These are phyloP conservation scores for Coemansia pectinata DNA, from an alignment of 192 early-diverging fungal genomes.

Conservation along the genomic window DNA sequence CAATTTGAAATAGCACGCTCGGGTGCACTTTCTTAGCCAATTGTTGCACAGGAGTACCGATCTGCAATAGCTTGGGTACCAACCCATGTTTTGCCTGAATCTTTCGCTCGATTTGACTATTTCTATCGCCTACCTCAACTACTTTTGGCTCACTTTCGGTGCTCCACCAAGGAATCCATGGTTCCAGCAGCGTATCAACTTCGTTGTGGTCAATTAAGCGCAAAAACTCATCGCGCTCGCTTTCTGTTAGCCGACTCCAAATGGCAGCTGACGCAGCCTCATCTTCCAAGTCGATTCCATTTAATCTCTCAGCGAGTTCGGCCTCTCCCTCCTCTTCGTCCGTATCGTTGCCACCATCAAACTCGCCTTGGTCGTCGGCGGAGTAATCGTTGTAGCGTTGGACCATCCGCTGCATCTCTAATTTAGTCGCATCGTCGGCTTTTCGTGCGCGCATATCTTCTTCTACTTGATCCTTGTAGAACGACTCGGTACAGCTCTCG, in stretches of 20 bases:
- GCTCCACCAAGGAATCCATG: constrained; percentile 51
- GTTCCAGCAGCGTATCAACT: constrained; percentile 13
- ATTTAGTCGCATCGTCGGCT: constrained; percentile 39
- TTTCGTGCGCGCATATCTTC: constrained; percentile 30
- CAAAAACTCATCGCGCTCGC: constrained; percentile 29
- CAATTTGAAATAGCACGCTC: constrained; percentile 46
- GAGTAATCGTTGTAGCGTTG: constrained; percentile 32
- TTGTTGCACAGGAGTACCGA: constrained; percentile 31
- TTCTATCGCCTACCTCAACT: constrained; percentile 7
- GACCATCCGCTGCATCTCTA: constrained; percentile 36
- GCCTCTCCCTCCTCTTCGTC: neutral
- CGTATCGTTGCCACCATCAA: constrained; percentile 4
- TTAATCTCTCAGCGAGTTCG: constrained; percentile 20
- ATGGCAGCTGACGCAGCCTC: neutral
- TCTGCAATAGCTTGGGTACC: constrained; percentile 15
- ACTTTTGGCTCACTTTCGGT: neutral
- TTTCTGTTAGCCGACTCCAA: constrained; percentile 31
- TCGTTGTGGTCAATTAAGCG: constrained; percentile 15
- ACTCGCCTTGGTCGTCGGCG: constrained; percentile 10
- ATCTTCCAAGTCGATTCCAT: constrained; percentile 26
- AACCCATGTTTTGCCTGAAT: neutral
- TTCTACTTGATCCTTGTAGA: constrained; percentile 46
- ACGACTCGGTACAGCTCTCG: constrained; percentile 39
- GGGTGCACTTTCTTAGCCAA: constrained; percentile 42
- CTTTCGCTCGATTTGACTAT: neutral